Evolutionary conservation across 345 rosid genomes (phyloP).

Genomic region (Carallia brachiata): DNA sequence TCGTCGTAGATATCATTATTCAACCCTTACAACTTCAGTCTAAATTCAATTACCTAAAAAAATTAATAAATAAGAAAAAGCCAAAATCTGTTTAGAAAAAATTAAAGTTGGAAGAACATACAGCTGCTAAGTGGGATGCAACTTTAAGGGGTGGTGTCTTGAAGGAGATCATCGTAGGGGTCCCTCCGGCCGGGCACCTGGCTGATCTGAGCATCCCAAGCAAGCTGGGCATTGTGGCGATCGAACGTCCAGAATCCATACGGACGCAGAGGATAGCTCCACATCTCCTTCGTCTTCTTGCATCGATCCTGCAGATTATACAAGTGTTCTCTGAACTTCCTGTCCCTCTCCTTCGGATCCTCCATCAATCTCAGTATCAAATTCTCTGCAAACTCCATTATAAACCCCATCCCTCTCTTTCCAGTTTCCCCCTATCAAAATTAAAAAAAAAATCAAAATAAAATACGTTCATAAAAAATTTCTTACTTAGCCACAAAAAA

Average conservation of each 20-base stretch:
- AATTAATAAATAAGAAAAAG: no score
- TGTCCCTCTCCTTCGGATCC: slow-evolving; percentile 90
- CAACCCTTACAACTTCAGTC: no score
- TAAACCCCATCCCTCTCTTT: slow-evolving; percentile 53
- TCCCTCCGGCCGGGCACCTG: slow-evolving; percentile 94
- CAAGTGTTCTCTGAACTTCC: slow-evolving; percentile 69
- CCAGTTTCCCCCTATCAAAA: neutral
- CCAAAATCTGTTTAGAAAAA: no score
- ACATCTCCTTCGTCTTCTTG: slow-evolving; percentile 92
- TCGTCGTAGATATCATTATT: no score
- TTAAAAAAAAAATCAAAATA: neutral
- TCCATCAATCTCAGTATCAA: slow-evolving; percentile 86
- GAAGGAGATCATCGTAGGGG: slow-evolving; percentile 86
- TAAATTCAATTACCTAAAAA: no score
- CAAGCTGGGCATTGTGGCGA: slow-evolving; percentile 89
- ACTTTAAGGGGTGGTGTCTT: slow-evolving; percentile 16
- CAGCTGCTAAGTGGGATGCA: no score
- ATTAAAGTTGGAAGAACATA: no score
- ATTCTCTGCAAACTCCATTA: slow-evolving; percentile 92
- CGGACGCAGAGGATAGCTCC: slow-evolving; percentile 90
- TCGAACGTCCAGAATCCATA: slow-evolving; percentile 98
- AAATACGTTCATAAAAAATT: neutral
- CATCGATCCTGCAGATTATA: slow-evolving; percentile 71
- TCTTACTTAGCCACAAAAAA: neutral
- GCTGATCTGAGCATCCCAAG: slow-evolving; percentile 96